Evolutionary conservation across 2,329 filamentous ascomycete genomes (phyloP), one percentile per base, ranked within the genome.

Genomic region (Scytalidium sp.): DNA sequence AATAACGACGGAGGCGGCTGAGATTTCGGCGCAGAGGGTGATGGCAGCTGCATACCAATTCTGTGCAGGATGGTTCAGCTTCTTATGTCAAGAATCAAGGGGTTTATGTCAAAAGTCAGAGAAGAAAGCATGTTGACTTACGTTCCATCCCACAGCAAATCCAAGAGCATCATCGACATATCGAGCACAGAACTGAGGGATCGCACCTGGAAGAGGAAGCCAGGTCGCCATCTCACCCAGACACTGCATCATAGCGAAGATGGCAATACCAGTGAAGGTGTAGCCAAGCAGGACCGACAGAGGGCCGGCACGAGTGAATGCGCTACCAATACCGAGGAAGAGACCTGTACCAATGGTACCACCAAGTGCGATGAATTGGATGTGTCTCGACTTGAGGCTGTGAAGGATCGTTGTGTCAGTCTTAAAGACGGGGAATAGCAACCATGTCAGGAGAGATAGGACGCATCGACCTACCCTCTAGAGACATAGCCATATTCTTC

Each of bases 51-150:
- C 23, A 49, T 66, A 65, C 62, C 63, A 65, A 41, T 60, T 60
- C 60, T 64, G 51, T 25, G 13, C 32, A 11, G 10, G 55, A 27
- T 52, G 51, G 43, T 47, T 50, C 13, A 20, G n/a, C 43, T 9
- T 7, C 23, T 11, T 45, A 62, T 88, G 88, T 81, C 84, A 89
- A 69, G 90, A 90, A 54, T n/a, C n/a, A n/a, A n/a, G n/a, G n/a
- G n/a, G n/a, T n/a, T n/a, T n/a, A n/a, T n/a, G 87, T 83, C 86
- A 86, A 90, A 58, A 73, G 72, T 22, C 87, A 86, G 75, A 89
- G 84, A 36, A 85, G 76, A n/a, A n/a, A n/a, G 60, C 88, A 88
- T 8, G 82, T 84, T 46, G 87, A 73, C 53, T 83, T 83, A 45
- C 80, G 50, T 81, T 81, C 78, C 76, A 80, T 0, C 76, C 79